Conservation (phyloP, 2,329 filamentous ascomycete species). For the Paecilomyces formosus region DNA sequence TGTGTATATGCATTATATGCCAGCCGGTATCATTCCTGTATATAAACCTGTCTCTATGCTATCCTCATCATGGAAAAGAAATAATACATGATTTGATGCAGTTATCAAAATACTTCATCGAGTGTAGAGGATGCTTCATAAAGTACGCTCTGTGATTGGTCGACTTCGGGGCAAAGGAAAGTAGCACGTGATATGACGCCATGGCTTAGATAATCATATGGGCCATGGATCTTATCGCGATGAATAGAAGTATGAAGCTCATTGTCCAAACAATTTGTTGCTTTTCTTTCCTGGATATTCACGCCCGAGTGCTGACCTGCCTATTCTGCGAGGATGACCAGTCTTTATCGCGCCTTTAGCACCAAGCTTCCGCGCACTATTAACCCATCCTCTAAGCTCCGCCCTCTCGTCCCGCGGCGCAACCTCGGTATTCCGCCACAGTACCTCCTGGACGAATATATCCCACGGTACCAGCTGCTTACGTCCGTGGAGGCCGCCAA, state of each 20-base stretch:
- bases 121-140: neutral
- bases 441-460: slow-evolving; percentile 68
- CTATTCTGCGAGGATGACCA: neutral
- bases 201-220: slow-evolving; percentile 10
- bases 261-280: neutral
- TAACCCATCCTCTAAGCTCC: neutral
- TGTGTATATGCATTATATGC: neutral
- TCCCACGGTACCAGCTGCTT: slow-evolving; percentile 63
- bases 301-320: neutral
- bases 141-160: neutral
- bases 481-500: slow-evolving; percentile 60
- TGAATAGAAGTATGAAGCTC: too few relatives aligned
- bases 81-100: neutral
- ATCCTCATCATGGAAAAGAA: neutral
- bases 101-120: slow-evolving; percentile 1
- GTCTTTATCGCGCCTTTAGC: neutral
- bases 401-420: slow-evolving; percentile 13
- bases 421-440: slow-evolving; percentile 49
- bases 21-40: neutral
- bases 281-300: neutral
- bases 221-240: neutral
- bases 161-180: neutral
- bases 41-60: neutral
- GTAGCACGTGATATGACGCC: slow-evolving; percentile 7
- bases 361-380: neutral